A percentile compares a stretch with the other conserved stretches of the same genome.
Conservation (phyloP, 1,284 basidiomycete species). For the Cystobasidium pallidum region DNA sequence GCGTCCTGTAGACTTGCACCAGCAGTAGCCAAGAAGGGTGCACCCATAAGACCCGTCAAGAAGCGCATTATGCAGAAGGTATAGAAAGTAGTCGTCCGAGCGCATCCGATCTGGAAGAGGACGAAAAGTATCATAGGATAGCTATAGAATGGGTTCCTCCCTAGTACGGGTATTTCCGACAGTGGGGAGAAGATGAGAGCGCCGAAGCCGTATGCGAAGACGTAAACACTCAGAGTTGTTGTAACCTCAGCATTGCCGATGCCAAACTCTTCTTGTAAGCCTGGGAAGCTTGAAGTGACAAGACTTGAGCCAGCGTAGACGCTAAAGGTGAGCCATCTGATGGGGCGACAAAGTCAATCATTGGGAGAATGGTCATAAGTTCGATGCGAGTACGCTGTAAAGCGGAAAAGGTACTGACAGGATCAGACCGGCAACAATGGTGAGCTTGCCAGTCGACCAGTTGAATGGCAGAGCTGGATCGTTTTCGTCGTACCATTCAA, state of each 20-base stretch:
- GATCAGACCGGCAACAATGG: conserved; percentile 17
- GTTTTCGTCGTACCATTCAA: conserved; percentile 26
- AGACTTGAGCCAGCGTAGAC: conserved; percentile 26
- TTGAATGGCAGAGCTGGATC: conserved; percentile 24
- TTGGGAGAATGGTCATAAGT: no score
- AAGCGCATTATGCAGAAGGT: conserved; percentile 49
- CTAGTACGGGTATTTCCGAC: conserved; percentile 48
- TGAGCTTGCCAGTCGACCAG: conserved; percentile 19
- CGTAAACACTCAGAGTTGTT: conserved; percentile 48
- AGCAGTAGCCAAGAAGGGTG: conserved; percentile 53
- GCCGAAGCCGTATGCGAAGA: conserved; percentile 50
- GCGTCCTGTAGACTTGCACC: conserved; percentile 53
- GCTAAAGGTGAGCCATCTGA: conserved; percentile 25
- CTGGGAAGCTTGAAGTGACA: conserved; percentile 28
- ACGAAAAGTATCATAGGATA: conserved; percentile 42
- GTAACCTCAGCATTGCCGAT: conserved; percentile 27
- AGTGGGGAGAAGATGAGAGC: conserved; percentile 50
- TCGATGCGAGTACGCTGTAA: no score
- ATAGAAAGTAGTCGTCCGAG: conserved; percentile 11
- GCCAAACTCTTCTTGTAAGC: conserved; percentile 18
- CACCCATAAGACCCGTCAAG: conserved; percentile 52
- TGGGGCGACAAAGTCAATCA: background rate
- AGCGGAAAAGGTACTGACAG: conserved; percentile 1
- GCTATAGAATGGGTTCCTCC: conserved; percentile 49
- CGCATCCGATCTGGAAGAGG: conserved; percentile 34